Evolutionary conservation across 2,329 filamentous ascomycete genomes (phyloP).

Genomic region (Xylariomycetidae sp.): DNA sequence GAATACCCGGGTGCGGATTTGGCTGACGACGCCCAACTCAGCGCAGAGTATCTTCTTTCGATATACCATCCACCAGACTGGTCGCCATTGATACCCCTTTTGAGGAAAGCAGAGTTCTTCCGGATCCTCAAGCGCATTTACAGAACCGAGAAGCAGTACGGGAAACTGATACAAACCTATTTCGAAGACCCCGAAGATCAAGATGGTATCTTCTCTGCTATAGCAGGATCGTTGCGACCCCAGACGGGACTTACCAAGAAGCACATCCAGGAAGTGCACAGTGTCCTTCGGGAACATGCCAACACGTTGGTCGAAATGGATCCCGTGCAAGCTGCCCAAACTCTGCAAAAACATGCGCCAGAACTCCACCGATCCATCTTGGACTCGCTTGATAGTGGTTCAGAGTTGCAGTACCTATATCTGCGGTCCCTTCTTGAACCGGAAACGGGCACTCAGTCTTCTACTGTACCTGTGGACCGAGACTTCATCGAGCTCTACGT

Average conservation of each 20-base stretch:
- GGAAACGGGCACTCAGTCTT: slow-evolving; percentile 26
- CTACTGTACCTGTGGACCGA: slow-evolving; percentile 36
- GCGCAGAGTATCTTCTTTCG: slow-evolving; percentile 88
- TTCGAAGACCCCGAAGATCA: slow-evolving; percentile 79
- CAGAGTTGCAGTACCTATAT: slow-evolving; percentile 68
- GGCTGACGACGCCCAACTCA: slow-evolving; percentile 92
- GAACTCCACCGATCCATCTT: slow-evolving; percentile 64
- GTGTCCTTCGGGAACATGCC: slow-evolving; percentile 60
- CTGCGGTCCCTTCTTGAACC: slow-evolving; percentile 70
- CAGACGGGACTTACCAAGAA: slow-evolving; percentile 58
- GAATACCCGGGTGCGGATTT: slow-evolving; percentile 74
- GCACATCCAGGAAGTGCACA: slow-evolving; percentile 66
- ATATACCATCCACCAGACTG: slow-evolving; percentile 87
- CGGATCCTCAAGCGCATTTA: slow-evolving; percentile 89
- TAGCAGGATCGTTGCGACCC: slow-evolving; percentile 66
- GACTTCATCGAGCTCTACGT: slow-evolving; percentile 78
- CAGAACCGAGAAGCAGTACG: slow-evolving; percentile 70
- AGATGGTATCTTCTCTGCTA: slow-evolving; percentile 69
- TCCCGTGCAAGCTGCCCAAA: slow-evolving; percentile 57
- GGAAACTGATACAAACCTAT: slow-evolving; percentile 70
- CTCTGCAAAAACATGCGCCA: slow-evolving; percentile 54
- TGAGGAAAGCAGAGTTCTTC: slow-evolving; percentile 77
- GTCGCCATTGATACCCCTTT: slow-evolving; percentile 65
- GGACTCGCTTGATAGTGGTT: slow-evolving; percentile 51
- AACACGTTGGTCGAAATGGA: slow-evolving; percentile 61